Evolutionary conservation across 495 filamentous ascomycete species (phyloP).

Genomic region (Hyaloscypha finlandica): DNA sequence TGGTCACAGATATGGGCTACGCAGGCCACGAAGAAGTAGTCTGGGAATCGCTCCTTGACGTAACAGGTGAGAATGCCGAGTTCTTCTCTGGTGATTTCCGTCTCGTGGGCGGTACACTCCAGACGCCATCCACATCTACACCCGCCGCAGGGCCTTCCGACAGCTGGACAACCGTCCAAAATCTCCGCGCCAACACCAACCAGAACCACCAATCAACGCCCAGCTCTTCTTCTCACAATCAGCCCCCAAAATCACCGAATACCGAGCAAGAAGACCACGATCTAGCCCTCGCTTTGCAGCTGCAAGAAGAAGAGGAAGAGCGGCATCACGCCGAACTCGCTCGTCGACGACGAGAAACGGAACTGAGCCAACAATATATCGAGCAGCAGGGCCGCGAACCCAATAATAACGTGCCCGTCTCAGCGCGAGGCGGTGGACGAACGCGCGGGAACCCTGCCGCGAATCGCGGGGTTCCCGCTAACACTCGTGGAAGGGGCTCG

Average conservation of each 20-base stretch:
- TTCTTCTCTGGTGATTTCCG: slow-evolving; percentile 92
- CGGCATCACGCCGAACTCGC: slow-evolving; percentile 54
- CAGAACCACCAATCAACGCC: slow-evolving; percentile 7
- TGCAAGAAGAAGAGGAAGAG: slow-evolving; percentile 83
- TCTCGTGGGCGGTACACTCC: slow-evolving; percentile 61
- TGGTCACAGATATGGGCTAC: slow-evolving; percentile 94
- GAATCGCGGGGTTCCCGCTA: neutral
- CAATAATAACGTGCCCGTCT: slow-evolving; percentile 20
- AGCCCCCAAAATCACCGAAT: slow-evolving; percentile 39
- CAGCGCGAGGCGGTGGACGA: slow-evolving; percentile 17
- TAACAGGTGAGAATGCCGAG: slow-evolving; percentile 79
- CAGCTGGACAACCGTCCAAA: slow-evolving; percentile 53
- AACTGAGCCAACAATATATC: slow-evolving; percentile 58
- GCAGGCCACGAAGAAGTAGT: slow-evolving; percentile 87
- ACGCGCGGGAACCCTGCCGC: slow-evolving; percentile 9
- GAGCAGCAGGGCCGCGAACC: slow-evolving; percentile 48
- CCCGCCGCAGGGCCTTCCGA: slow-evolving; percentile 25
- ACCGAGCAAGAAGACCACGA: slow-evolving; percentile 76
- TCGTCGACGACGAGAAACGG: slow-evolving; percentile 48
- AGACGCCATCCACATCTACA: slow-evolving; percentile 14
- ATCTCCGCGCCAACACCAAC: slow-evolving; percentile 13
- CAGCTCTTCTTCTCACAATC: slow-evolving; percentile 21
- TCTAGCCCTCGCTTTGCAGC: slow-evolving; percentile 73
- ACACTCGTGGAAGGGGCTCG: slow-evolving; percentile 10
- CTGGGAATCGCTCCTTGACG: slow-evolving; percentile 90